These are phyloP conservation scores for Populus tomentosa DNA, from an alignment of 441 rosid species.

Conservation along the genomic window DNA sequence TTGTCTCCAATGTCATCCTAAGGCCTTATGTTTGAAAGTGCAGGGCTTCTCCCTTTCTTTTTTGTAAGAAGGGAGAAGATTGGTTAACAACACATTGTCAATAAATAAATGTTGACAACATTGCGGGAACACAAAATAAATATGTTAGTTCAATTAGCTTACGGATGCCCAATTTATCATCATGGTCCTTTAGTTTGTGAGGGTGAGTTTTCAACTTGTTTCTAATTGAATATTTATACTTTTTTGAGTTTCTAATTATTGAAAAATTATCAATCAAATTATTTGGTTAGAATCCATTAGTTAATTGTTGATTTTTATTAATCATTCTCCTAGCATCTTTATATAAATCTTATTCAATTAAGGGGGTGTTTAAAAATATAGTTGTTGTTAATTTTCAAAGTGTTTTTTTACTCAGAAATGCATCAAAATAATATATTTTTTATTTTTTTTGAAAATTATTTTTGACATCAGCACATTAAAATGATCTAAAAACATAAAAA, in stretches of 20 bases:
- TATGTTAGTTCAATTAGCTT: neutral
- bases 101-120: too few relatives aligned
- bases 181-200: neutral
- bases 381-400: accelerated
- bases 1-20: neutral
- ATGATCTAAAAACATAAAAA: too few relatives aligned
- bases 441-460: too few relatives aligned
- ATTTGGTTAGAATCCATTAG: neutral
- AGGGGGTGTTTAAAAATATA: accelerated
- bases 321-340: neutral
- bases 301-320: neutral
- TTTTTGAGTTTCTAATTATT: neutral
- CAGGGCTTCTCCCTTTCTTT: neutral
- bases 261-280: neutral
- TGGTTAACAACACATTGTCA: too few relatives aligned
- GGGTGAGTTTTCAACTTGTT: neutral
- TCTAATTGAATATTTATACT: neutral
- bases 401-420: too few relatives aligned
- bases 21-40: neutral
- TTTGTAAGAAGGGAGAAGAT: neutral
- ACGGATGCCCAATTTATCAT: neutral
- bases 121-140: too few relatives aligned
- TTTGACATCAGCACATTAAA: too few relatives aligned
- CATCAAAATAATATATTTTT: too few relatives aligned
- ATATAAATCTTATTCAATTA: neutral